phyloP scores from a whole-genome alignment of 345 rosid species.

The Acer negundo region DNA sequence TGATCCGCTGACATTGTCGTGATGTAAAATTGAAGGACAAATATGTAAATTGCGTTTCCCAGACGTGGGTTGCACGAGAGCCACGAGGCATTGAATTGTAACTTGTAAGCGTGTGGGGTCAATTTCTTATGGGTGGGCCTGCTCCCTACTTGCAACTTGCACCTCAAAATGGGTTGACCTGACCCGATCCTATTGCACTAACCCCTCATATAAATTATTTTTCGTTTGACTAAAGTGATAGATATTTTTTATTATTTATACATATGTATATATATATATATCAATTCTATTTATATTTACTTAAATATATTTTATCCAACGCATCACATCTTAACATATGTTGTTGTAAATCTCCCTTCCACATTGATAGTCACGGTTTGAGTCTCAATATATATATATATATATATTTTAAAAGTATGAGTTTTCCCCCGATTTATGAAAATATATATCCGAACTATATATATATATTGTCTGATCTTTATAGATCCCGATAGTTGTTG shows the following conservation, averaged over 20 bases:
- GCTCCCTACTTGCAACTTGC: not conserved
- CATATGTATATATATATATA: too few species aligned
- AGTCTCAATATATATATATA: too few species aligned
- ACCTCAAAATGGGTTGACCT: constrained; percentile 4
- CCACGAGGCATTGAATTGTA: constrained; percentile 27
- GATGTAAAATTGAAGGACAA: not conserved
- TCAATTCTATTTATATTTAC: too few species aligned
- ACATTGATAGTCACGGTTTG: too few species aligned
- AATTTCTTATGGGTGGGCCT: not conserved
- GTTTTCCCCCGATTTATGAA: too few species aligned
- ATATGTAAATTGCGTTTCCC: constrained; percentile 4
- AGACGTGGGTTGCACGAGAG: constrained; percentile 32
- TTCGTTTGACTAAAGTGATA: constrained; percentile 11
- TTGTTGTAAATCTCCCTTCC: too few species aligned
- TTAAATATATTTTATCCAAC: too few species aligned
- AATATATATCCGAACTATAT: too few species aligned
- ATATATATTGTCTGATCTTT: too few species aligned
- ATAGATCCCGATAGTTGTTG: accelerated
- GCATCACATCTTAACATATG: too few species aligned
- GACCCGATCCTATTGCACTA: not conserved
- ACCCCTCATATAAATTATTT: not conserved
- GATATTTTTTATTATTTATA: too few species aligned
- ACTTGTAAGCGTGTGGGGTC: constrained; percentile 34
- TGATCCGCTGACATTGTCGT: constrained; percentile 18
- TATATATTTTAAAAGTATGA: too few species aligned